Conservation (phyloP, 257 asterid genomes). For the Plantago ovata region DNA sequence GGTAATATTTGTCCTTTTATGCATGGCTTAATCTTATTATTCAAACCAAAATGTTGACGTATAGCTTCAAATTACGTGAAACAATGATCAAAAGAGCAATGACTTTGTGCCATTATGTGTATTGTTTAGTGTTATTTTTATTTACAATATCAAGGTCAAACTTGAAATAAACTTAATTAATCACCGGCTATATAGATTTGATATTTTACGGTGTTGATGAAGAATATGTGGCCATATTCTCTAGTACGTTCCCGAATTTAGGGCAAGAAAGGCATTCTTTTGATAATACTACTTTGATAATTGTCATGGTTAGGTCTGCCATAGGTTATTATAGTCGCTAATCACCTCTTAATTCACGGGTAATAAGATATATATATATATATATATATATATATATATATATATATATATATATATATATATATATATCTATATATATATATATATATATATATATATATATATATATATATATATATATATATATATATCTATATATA, state of each 20-base stretch:
- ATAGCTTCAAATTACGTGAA: neutral
- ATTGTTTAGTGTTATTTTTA: neutral
- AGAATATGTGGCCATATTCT: neutral
- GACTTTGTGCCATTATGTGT: neutral
- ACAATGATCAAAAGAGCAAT: neutral
- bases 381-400: too few relatives aligned
- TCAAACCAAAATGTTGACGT: neutral
- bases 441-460: too few relatives aligned
- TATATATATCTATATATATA: too few relatives aligned
- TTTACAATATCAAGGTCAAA: neutral
- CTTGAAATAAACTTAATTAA: neutral
- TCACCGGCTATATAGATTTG: neutral
- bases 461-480: too few relatives aligned
- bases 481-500: too few relatives aligned
- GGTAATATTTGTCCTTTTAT: neutral
- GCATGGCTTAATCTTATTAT: too few relatives aligned
- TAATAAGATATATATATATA: neutral
- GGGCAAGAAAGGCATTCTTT: neutral
- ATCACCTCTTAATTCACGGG: slow-evolving; percentile 4
- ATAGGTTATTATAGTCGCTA: neutral
- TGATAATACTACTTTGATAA: neutral
- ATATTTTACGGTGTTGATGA: too few relatives aligned
- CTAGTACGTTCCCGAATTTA: neutral
- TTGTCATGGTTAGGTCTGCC: slow-evolving; percentile 10
- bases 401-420: too few relatives aligned